Evolutionary conservation across 805 yeast genomes (phyloP).

Genomic region (Suhomyces kilbournensis): DNA sequence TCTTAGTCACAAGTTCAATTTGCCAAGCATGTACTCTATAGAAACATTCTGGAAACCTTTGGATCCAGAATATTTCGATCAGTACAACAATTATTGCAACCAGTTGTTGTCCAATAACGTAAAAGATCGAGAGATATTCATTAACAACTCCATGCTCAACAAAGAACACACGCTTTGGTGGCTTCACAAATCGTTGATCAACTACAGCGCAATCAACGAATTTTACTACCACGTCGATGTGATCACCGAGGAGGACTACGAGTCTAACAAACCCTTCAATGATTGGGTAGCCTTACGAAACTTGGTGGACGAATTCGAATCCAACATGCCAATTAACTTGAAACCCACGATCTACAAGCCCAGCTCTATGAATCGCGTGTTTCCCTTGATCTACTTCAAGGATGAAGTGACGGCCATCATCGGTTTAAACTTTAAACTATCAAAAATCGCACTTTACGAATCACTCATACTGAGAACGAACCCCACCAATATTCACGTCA

Average conservation of each 20-base stretch:
- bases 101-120: conserved; percentile 9
- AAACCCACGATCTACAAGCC: conserved; percentile 34
- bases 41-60: conserved; percentile 31
- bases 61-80: conserved; percentile 29
- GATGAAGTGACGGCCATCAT: conserved; percentile 36
- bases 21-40: conserved; percentile 31
- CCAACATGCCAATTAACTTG: conserved; percentile 24
- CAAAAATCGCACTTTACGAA: conserved; percentile 29
- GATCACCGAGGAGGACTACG: conserved; percentile 23
- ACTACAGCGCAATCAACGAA: conserved; percentile 28
- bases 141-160: conserved; percentile 6
- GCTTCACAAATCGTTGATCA: conserved; percentile 29
- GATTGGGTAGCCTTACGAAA: conserved; percentile 28
- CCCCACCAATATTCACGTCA: conserved; percentile 11
- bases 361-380: conserved; percentile 16
- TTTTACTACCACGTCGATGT: conserved; percentile 25
- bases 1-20: conserved; percentile 28
- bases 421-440: conserved; percentile 27
- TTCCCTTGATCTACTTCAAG: conserved; percentile 33
- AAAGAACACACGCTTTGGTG: conserved; percentile 31
- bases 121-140: conserved; percentile 6
- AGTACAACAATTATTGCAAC: conserved; percentile 4
- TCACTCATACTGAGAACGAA: conserved; percentile 21
- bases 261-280: conserved; percentile 18
- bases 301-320: conserved; percentile 27